phyloP scores from a whole-genome alignment of 176 grass and related monocot genomes.

The Tillandsia fasciculata region DNA sequence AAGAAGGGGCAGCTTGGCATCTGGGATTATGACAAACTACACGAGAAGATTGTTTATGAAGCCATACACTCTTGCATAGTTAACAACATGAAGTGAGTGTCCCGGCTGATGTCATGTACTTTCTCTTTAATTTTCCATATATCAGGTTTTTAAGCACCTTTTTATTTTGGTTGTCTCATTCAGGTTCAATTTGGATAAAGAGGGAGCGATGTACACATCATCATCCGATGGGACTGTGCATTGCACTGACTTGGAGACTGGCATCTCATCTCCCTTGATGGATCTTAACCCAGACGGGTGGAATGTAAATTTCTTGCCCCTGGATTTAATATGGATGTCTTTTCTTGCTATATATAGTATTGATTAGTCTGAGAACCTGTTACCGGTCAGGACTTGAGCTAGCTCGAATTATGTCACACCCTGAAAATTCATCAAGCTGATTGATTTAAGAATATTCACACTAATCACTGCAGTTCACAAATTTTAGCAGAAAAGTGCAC shows the following conservation, averaged over 20 bases:
- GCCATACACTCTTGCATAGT: conserved; percentile 80
- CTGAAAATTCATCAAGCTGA: too few relatives aligned
- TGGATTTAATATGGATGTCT: neutral
- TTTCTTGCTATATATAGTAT: neutral
- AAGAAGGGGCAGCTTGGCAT: conserved; percentile 89
- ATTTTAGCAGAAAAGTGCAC: too few relatives aligned
- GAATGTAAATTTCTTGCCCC: conserved; percentile 42
- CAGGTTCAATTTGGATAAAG: conserved; percentile 57
- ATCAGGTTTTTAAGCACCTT: neutral
- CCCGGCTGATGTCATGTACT: conserved; percentile 1
- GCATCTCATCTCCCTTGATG: conserved; percentile 55
- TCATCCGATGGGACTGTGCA: conserved; percentile 88
- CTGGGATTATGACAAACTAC: conserved; percentile 86
- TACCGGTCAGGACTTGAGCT: neutral
- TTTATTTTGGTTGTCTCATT: neutral
- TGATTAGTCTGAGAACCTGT: neutral
- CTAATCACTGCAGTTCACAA: too few relatives aligned
- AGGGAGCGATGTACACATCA: conserved; percentile 70
- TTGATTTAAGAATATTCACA: too few relatives aligned
- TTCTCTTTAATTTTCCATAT: neutral
- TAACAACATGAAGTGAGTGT: conserved; percentile 81
- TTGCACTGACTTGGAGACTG: conserved; percentile 77
- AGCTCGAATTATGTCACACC: neutral
- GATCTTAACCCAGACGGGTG: conserved; percentile 89
- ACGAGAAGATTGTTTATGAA: conserved; percentile 77